phyloP scores from a whole-genome alignment of 352 stramenopile genomes.

The Phytophthora macrochlamydospora region DNA sequence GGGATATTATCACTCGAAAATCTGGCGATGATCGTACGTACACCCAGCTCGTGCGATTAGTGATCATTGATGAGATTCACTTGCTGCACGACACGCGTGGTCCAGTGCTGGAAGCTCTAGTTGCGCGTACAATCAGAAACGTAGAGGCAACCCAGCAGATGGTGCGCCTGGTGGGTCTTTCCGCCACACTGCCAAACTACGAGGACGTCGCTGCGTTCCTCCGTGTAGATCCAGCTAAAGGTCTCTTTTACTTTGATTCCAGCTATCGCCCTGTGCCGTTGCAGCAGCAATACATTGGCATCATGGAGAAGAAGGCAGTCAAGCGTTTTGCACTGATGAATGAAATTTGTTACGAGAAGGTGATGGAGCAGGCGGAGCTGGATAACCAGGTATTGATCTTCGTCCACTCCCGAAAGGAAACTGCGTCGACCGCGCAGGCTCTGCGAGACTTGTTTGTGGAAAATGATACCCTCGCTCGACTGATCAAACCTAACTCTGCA shows the following conservation, averaged over 20 bases:
- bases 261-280: constrained; percentile 98
- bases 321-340: constrained; percentile 99
- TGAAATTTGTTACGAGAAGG: constrained; percentile 99
- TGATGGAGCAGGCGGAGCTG: constrained; percentile 92
- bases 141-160: constrained; percentile 98
- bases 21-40: constrained; percentile 97
- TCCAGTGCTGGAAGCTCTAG: constrained; percentile 97
- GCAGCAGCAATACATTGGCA: constrained; percentile 99
- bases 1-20: constrained; percentile 99
- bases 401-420: constrained; percentile 99
- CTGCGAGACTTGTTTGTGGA: constrained; percentile 96
- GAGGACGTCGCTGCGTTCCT: constrained; percentile 99
- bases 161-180: constrained; percentile 97
- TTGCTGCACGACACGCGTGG: constrained; percentile 98
- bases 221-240: constrained; percentile 96
- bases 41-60: constrained; percentile 97
- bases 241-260: constrained; percentile 99
- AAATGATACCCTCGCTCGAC: constrained; percentile 93
- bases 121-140: constrained; percentile 97
- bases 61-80: constrained; percentile 99
- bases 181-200: constrained; percentile 99
- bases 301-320: constrained; percentile 99
- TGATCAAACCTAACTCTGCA: constrained; percentile 88
- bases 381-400: constrained; percentile 99
- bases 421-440: constrained; percentile 96